These are phyloP conservation scores for Lachnum nothofagi DNA, from an alignment of 2,329 filamentous ascomycete species.

Conservation along the genomic window DNA sequence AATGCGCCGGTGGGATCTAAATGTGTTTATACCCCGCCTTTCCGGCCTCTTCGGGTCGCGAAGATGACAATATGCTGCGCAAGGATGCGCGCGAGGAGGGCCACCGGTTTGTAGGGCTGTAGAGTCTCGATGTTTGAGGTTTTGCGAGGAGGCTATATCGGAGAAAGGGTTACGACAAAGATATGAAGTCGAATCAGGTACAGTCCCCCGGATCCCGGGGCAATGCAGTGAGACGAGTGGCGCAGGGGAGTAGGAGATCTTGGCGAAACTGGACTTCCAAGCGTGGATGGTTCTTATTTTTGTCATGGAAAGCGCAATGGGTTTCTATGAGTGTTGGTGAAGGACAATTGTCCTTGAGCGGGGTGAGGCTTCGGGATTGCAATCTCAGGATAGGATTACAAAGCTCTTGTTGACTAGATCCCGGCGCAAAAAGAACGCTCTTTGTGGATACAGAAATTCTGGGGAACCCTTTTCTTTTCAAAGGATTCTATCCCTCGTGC, in stretches of 20 bases:
- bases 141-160: neutral
- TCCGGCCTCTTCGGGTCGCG: slow-evolving; percentile 1
- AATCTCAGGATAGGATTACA: no score
- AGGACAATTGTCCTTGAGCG: neutral
- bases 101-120: neutral
- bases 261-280: neutral
- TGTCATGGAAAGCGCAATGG: slow-evolving; percentile 13
- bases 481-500: no score
- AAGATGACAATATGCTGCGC: neutral
- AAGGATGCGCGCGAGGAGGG: neutral
- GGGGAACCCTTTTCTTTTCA: no score
- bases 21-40: neutral
- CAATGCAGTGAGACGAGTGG: neutral
- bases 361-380: neutral
- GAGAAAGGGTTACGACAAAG: neutral
- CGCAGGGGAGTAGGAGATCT: neutral
- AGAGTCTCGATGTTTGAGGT: neutral
- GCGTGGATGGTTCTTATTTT: slow-evolving; percentile 2
- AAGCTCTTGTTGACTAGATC: no score
- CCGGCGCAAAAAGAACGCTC: no score
- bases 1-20: neutral
- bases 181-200: neutral
- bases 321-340: neutral
- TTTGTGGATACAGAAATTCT: no score
- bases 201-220: neutral